These are phyloP conservation scores for Ascochyta fabae DNA, from an alignment of 2,329 filamentous ascomycete species.

Conservation along the genomic window DNA sequence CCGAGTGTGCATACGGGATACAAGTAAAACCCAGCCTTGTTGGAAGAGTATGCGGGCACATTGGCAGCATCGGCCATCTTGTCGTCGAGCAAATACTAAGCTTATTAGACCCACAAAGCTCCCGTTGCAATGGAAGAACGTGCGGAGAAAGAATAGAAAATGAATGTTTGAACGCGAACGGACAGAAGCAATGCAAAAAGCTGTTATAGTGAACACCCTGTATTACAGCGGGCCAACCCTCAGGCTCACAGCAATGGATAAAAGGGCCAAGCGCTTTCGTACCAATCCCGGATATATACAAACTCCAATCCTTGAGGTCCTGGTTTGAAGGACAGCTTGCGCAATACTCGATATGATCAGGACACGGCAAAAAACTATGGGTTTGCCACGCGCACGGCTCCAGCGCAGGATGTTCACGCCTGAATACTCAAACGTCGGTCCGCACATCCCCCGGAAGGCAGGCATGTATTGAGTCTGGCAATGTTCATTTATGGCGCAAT, in stretches of 20 bases:
- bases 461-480: neutral
- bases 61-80: slow-evolving; percentile 10
- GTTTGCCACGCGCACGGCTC: neutral
- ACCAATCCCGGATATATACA: neutral
- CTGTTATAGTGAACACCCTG: neutral
- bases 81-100: neutral
- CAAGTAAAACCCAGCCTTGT: slow-evolving; percentile 28
- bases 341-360: neutral
- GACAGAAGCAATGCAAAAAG: neutral
- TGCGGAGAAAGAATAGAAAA: neutral
- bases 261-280: neutral
- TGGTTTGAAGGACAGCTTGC: neutral
- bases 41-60: slow-evolving; percentile 25
- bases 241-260: neutral
- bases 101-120: neutral
- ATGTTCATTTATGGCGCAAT: neutral
- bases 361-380: neutral
- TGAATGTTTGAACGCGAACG: neutral
- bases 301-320: neutral
- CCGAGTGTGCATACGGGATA: slow-evolving; percentile 30
- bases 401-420: neutral
- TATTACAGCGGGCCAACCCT: neutral
- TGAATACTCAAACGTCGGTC: neutral
- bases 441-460: neutral
- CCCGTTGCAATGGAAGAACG: neutral